A percentile compares a stretch with the other conserved stretches of the same genome.
phyloP scores from a whole-genome alignment of 1,139 yeast genomes.

The Taphrina communis region DNA sequence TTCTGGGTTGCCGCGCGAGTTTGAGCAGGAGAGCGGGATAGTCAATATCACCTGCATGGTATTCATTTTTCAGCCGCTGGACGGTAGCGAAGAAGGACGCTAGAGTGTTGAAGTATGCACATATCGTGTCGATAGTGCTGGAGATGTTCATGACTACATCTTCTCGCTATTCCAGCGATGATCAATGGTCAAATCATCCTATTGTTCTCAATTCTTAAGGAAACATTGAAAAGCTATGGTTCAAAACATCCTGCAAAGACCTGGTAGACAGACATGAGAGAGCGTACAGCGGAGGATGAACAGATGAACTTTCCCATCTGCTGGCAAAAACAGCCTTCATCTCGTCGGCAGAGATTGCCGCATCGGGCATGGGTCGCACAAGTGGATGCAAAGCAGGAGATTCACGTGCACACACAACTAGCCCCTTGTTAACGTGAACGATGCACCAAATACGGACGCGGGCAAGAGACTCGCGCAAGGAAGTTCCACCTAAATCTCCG shows the following conservation, averaged over 20 bases:
- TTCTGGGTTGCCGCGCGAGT: conserved; percentile 9
- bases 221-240: no score
- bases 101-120: conserved; percentile 31
- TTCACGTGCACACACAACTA: not conserved
- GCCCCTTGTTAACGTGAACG: not conserved
- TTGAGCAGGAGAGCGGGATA: conserved; percentile 11
- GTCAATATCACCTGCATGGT: conserved; percentile 26
- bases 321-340: not conserved
- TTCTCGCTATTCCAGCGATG: not conserved
- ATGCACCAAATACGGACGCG: not conserved
- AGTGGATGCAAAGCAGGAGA: not conserved
- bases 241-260: no score
- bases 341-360: conserved; percentile 2
- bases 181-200: not conserved
- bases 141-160: conserved; percentile 22
- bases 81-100: conserved; percentile 28
- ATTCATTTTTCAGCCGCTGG: conserved; percentile 37
- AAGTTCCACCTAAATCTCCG: conserved; percentile 11
- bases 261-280: no score
- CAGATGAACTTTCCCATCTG: not conserved
- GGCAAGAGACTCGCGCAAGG: not conserved
- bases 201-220: no score
- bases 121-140: conserved; percentile 22
- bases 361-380: not conserved
- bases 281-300: no score